phyloP scores from a whole-genome alignment of 306 rosid genomes.

The Elaeagnus macrophylla region DNA sequence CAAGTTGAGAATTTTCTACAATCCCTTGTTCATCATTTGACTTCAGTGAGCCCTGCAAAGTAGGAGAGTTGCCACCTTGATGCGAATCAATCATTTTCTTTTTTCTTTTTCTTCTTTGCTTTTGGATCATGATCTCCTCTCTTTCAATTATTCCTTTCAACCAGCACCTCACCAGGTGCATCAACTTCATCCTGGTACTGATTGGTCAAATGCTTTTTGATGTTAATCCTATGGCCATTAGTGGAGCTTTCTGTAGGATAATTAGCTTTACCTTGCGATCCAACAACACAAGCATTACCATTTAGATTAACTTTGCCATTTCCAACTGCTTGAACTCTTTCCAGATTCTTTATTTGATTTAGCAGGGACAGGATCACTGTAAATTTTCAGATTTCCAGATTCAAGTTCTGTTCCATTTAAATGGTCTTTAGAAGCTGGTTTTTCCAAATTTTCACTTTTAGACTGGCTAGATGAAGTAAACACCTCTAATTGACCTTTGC shows the following conservation, averaged over 20 bases:
- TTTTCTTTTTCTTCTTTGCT: conserved; percentile 13
- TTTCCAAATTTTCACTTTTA: conserved; percentile 17
- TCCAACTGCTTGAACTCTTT: conserved; percentile 11
- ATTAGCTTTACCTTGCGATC: conserved; percentile 12
- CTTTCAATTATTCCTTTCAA: conserved; percentile 14
- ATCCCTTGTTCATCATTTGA: conserved; percentile 14
- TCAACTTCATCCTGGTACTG: conserved; percentile 17
- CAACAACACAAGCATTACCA: conserved; percentile 4
- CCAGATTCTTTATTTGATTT: conserved; percentile 8
- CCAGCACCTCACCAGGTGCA: conserved; percentile 15
- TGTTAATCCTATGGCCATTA: conserved; percentile 2
- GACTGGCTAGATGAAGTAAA: conserved; percentile 5
- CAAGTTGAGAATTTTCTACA: conserved; percentile 7
- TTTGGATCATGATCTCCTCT: conserved; percentile 5
- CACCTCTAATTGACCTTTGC: no score
- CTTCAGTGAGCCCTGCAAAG: conserved; percentile 13
- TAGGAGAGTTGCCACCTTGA: conserved; percentile 6
- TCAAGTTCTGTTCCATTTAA: conserved; percentile 18
- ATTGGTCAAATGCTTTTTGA: conserved; percentile 14
- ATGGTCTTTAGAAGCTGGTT: conserved; percentile 14
- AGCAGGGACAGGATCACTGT: not conserved
- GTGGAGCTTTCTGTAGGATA: conserved; percentile 9
- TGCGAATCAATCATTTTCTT: not conserved
- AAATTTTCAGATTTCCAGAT: not conserved
- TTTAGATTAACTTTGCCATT: conserved; percentile 9